Evolutionary conservation across 768 basidiomycete genomes (phyloP).

Genomic region (Tricholoma flavovirens): DNA sequence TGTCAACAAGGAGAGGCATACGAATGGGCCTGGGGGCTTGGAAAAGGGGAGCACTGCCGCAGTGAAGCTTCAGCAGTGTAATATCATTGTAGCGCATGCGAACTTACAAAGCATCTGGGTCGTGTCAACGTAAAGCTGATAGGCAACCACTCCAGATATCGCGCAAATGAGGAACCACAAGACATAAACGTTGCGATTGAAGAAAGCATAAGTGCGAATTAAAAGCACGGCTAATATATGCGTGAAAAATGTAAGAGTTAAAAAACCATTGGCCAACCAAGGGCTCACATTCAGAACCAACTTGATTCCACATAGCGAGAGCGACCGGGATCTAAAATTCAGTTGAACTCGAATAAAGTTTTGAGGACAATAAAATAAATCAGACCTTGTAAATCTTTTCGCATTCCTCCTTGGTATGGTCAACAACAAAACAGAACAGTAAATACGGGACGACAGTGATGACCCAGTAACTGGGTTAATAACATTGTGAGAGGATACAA

Average conservation of each 20-base stretch:
- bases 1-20: slow-evolving; percentile 18
- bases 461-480: slow-evolving; percentile 64
- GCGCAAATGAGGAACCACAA: slow-evolving; percentile 59
- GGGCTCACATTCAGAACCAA: slow-evolving; percentile 65
- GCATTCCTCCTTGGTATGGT: slow-evolving; percentile 61
- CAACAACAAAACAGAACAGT: slow-evolving; percentile 67
- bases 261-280: slow-evolving; percentile 4
- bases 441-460: slow-evolving; percentile 74
- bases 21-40: slow-evolving; percentile 45
- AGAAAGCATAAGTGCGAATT: slow-evolving; percentile 83
- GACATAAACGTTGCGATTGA: slow-evolving; percentile 69
- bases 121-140: slow-evolving; percentile 76
- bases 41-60: slow-evolving; percentile 63
- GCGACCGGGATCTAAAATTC: slow-evolving; percentile 63
- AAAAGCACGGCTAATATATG: slow-evolving; percentile 59
- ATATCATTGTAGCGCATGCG: slow-evolving; percentile 1
- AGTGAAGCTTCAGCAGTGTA: slow-evolving; percentile 6
- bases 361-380: background rate
- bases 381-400: slow-evolving; percentile 63
- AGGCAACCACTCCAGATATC: slow-evolving; percentile 68
- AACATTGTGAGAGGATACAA: slow-evolving; percentile 8
- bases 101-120: slow-evolving; percentile 70
- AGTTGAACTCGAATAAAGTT: background rate
- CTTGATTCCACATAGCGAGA: slow-evolving; percentile 85
- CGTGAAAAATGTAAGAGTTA: slow-evolving; percentile 10